Evolutionary conservation across 1,284 basidiomycete species (phyloP), one percentile per base, ranked within the genome.

Genomic region (Ustilago trichophora): DNA sequence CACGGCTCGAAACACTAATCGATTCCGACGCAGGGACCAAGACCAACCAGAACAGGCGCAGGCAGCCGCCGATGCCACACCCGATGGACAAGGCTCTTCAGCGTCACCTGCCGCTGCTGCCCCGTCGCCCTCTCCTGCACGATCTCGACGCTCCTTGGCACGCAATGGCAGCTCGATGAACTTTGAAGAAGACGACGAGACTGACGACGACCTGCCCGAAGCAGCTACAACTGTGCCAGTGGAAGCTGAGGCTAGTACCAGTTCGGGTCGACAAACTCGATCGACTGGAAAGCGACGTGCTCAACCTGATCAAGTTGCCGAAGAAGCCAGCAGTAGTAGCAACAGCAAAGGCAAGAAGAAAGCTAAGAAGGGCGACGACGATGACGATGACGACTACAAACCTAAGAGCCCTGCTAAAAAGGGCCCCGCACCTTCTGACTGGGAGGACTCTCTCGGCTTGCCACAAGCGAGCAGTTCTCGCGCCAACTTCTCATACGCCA

Each of bases 1-100:
- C 68, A 90, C 87, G 4, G 85, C 88, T 4, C 85, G 86, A 0
- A 87, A 87, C 1, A 84, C 90, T 31, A 88, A 89, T 40, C 65
- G 72, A 18, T 79, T 78, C 42, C 53, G 67, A 26, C 64, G 80
- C 25, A 55, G 68, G 27, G 60, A 72, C 6, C 62, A 65, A 32
- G 59, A 60, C 6, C 36, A 58, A 37, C 52, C 44, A 21, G 70
- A 42, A 83, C 80, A 22, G 85, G 86, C 21, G 85, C 87, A 85
- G 74, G 84, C 83, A 49, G 47, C 57, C n/a, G 25, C 29, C 21
- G 36, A 10, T 15, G 34, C 45, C 8, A 4, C 54, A 38, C 18
- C 32, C 40, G 9, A 37, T 54, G 24, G 74, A 18, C 69, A 66
- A 15, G 72, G 69, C 42, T 73, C 50, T 8, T 26, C 35, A 27